Conservation (phyloP, 352 stramenopile genomes). For the Phytophthora quininea region DNA sequence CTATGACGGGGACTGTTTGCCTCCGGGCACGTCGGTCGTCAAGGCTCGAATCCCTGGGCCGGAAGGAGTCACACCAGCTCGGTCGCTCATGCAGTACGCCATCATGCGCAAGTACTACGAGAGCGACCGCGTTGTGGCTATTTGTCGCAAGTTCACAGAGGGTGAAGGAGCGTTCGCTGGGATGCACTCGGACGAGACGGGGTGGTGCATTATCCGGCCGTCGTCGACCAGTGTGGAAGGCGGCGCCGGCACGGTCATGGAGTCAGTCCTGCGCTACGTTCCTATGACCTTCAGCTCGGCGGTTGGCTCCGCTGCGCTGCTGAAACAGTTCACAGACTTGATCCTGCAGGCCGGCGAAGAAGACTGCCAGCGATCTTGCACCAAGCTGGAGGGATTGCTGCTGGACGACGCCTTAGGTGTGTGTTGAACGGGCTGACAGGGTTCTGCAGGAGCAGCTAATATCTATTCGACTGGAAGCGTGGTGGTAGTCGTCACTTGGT, state of each 20-base stretch:
- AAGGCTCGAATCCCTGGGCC: slow-evolving; percentile 18
- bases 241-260: slow-evolving; percentile 12
- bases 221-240: slow-evolving; percentile 9
- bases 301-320: not conserved
- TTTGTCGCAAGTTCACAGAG: slow-evolving; percentile 55
- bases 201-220: slow-evolving; percentile 44
- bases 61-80: slow-evolving; percentile 14
- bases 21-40: slow-evolving; percentile 30
- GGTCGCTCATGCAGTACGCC: slow-evolving; percentile 14
- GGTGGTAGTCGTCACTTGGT: not conserved
- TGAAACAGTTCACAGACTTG: slow-evolving; percentile 25
- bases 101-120: slow-evolving; percentile 53
- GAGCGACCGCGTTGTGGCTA: slow-evolving; percentile 44
- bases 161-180: slow-evolving; percentile 41
- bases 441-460: not conserved
- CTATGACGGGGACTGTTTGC: slow-evolving; percentile 13
- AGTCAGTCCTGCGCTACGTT: slow-evolving; percentile 25
- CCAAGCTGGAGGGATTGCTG: slow-evolving; percentile 25
- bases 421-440: no score
- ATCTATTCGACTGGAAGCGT: not conserved
- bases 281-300: slow-evolving; percentile 28
- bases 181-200: slow-evolving; percentile 65
- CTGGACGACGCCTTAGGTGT: slow-evolving; percentile 29
- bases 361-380: slow-evolving; percentile 9
- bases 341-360: slow-evolving; percentile 26